Evolutionary conservation across 1,139 yeast species (phyloP), one percentile per base, ranked within the genome.

Genomic region (Pichia sp.): DNA sequence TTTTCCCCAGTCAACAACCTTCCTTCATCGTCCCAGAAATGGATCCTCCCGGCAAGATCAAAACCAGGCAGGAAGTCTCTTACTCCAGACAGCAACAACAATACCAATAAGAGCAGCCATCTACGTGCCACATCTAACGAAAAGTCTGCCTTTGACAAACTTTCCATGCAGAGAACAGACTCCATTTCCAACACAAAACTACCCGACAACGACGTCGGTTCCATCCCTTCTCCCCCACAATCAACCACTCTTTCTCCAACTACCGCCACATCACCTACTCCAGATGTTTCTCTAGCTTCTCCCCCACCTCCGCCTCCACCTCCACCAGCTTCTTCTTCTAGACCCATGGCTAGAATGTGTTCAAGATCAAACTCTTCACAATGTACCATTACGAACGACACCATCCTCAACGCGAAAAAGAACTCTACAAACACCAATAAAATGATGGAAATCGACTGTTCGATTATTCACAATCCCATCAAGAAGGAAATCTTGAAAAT

Each of bases 41-140:
- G 63, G 63, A 58, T 58, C 3, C 48, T 60, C 7, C 64, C 64
- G 2, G 63, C 68, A 32, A 58, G 67, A 47, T 66, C 67, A 39
- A 64, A 62, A 50, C 67, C 64, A 1, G 63, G 64, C 7, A 49
- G 63, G 26, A 59, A 59, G 43, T 60, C 61, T 1, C 36, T 47
- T 12, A 22, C 49, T 11, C 23, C 44, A 3, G 25, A 32, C 12
- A 45, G 41, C 27, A 23, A 41, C 20, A 15, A n/a, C 11, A 32
- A 41, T 25, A 7, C 25, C 18, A 29, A 16, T 13, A 20, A n/a
- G 13, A 15, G 16, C 25, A 20, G 6, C 7, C 24, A 20, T 20
- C 22, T 35, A 7, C 38, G 38, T 22, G 15, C 20, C 6, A 16
- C 13, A 4, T 20, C 38, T 15, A 35, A 35, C 15, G 38, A 35